Conservation (phyloP, 805 yeast species). For the Saccharomycopsis lassenensis region DNA sequence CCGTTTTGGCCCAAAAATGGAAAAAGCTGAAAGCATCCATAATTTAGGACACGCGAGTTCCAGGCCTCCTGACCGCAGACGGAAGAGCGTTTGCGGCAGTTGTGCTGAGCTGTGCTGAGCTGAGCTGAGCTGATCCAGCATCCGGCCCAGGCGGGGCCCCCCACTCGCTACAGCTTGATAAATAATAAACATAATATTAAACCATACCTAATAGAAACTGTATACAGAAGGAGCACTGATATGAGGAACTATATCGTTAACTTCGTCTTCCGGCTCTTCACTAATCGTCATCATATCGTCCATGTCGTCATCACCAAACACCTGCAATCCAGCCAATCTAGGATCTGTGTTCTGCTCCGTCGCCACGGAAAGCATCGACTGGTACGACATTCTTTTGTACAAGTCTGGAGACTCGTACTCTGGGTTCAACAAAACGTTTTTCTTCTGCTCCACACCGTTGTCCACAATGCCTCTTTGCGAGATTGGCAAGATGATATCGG, state of each 20-base stretch:
- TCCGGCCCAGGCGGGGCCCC: no score
- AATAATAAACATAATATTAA: no score
- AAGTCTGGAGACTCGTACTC: conserved; percentile 9
- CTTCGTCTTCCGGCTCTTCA: conserved; percentile 6
- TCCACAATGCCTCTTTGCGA: conserved; percentile 4
- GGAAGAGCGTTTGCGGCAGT: no score
- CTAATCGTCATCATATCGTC: conserved; percentile 5
- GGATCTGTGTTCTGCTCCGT: not conserved
- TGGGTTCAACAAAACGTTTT: conserved; percentile 9
- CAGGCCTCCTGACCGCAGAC: no score
- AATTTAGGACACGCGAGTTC: no score
- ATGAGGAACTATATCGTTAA: conserved; percentile 10
- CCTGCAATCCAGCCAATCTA: conserved; percentile 2
- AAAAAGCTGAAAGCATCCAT: no score
- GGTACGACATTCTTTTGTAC: conserved; percentile 12
- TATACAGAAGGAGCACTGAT: conserved; percentile 8
- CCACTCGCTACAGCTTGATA: no score
- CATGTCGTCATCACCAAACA: conserved; percentile 4
- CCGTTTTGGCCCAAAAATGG: no score
- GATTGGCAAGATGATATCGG: conserved; percentile 15
- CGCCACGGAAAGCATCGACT: conserved; percentile 9
- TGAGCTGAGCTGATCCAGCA: no score
- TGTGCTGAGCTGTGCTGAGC: no score
- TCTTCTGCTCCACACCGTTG: conserved; percentile 1
- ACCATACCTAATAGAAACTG: no score